These are phyloP conservation scores for Nannizziopsis arthrosporioides DNA, from an alignment of 2,329 filamentous ascomycete genomes.

Conservation along the genomic window DNA sequence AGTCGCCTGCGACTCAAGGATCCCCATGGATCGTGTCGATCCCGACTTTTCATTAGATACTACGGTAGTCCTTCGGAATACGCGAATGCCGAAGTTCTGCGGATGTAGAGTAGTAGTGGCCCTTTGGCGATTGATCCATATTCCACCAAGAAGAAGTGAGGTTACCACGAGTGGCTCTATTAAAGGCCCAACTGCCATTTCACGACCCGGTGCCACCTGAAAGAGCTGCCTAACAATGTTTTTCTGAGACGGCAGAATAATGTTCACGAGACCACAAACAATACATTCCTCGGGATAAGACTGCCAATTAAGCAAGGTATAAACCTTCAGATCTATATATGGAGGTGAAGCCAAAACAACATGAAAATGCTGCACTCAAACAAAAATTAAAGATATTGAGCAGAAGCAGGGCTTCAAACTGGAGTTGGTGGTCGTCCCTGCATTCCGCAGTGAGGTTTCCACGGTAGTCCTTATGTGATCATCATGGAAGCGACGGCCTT, in stretches of 20 bases:
- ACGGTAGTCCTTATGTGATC: too few relatives aligned
- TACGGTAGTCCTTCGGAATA: neutral
- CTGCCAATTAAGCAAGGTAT: too few relatives aligned
- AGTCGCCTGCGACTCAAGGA: neutral
- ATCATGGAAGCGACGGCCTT: too few relatives aligned
- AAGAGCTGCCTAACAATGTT: neutral
- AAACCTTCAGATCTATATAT: too few relatives aligned
- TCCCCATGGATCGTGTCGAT: neutral
- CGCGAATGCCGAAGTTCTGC: neutral
- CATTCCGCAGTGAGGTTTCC: too few relatives aligned
- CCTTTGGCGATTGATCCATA: conserved; percentile 46
- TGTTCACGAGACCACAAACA: too few relatives aligned
- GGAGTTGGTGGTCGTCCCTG: too few relatives aligned
- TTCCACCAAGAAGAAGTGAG: conserved; percentile 48
- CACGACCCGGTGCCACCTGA: neutral
- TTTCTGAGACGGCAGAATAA: neutral
- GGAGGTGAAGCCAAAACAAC: too few relatives aligned
- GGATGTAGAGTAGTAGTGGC: conserved; percentile 24
- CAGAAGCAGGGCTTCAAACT: too few relatives aligned
- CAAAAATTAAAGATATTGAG: too few relatives aligned
- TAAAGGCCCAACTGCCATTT: conserved; percentile 46
- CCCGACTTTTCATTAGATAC: conserved; percentile 7
- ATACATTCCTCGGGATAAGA: too few relatives aligned
- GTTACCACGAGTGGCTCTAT: conserved; percentile 53
- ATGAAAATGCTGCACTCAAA: too few relatives aligned